phyloP scores from a whole-genome alignment of 306 rosid species.

The Corylus heterophylla region DNA sequence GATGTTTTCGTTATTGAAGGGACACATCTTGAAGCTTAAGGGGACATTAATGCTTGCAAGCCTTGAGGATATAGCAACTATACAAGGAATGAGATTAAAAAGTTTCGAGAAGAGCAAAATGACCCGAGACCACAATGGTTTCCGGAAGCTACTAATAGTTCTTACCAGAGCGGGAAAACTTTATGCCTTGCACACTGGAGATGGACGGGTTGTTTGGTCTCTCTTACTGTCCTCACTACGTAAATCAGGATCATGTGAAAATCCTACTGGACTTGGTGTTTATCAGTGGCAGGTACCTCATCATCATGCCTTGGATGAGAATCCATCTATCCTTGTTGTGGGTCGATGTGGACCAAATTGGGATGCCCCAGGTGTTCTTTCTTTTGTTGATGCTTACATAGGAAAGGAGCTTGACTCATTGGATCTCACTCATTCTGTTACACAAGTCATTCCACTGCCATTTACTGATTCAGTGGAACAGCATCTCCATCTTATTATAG shows the following conservation, averaged over 20 bases:
- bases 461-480: constrained; percentile 87
- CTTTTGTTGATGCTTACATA: constrained; percentile 79
- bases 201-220: constrained; percentile 93
- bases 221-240: constrained; percentile 55
- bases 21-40: constrained; percentile 89
- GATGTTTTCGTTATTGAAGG: constrained; percentile 53
- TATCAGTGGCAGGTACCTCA: constrained; percentile 99
- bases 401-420: constrained; percentile 69
- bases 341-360: constrained; percentile 75
- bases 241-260: constrained; percentile 61
- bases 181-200: constrained; percentile 97
- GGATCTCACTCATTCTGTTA: constrained; percentile 55
- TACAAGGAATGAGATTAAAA: constrained; percentile 81
- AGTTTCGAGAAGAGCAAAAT: constrained; percentile 93
- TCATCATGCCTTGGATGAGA: constrained; percentile 91
- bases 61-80: constrained; percentile 79
- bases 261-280: constrained; percentile 69
- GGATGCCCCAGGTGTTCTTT: constrained; percentile 65
- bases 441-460: constrained; percentile 82
- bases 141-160: constrained; percentile 82
- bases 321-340: constrained; percentile 81
- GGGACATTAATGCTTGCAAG: constrained; percentile 96
- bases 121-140: constrained; percentile 99
- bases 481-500: constrained; percentile 82
- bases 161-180: constrained; percentile 91